Evolutionary conservation across 352 stramenopile species (phyloP), one percentile per base, ranked within the genome.

Genomic region (Phytopythium cucurbitacearum): DNA sequence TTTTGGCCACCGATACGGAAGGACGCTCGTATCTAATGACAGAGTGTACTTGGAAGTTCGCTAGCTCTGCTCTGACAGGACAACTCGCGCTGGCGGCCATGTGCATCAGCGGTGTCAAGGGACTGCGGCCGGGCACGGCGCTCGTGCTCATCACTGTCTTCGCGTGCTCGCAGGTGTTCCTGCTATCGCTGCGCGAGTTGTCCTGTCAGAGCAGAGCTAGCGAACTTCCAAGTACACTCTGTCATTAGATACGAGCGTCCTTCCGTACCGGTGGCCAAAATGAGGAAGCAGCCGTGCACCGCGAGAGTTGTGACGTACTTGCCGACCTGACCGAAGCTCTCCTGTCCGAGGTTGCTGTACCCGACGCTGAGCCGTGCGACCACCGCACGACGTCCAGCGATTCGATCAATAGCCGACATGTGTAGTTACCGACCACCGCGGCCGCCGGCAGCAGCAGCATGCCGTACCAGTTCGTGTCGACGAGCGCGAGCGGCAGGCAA

Each of bases 401-500:
- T 32, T 89, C 75, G 40, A 89, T 65, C 37, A 91, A 56, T 43
- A 91, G 53, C 56, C 80, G 81, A 35, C 76, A 74, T 16, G 78
- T 85, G 62, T 89, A 89, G 37, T 71, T 62, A 39, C 69, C 85
- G 36, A 91, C 60, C 1, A 40, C 28, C 5, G 72, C 71, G 0
- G 81, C 79, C n/a, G 65, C 60, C 10, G 77, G 33, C 15, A 91
- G 68, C 49, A 88, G 55, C 41, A 87, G 45, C 28, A 91, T 65
- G 13, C 74, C 81, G 48, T 86, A 89, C 81, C 81, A 91, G 50
- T 89, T 69, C 47, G 89, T 82, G 56, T 91, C 74, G 45, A 91
- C 81, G 6, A 91, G 73, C 32, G 78, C 81, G 7, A 91, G 58
- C 12, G 81, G 81, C 32, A 91, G 57, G 52, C 69, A 88, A 15